Evolutionary conservation across 108 stramenopile genomes (phyloP).

Genomic region (Ochromonas danica): DNA sequence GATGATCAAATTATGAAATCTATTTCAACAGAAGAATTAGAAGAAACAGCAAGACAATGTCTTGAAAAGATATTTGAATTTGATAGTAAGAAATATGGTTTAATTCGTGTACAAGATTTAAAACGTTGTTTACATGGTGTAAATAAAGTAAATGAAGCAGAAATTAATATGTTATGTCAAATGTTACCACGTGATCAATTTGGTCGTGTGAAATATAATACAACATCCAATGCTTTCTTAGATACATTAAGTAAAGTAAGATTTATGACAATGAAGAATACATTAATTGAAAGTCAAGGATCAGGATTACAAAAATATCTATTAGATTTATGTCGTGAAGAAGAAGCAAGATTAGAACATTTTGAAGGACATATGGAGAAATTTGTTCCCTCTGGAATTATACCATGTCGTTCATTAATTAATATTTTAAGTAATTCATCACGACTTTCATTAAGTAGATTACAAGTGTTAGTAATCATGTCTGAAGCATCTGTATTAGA

Average conservation of each 20-base stretch:
- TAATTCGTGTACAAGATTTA: not conserved
- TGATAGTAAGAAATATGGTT: constrained; percentile 1
- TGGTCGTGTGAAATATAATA: constrained; percentile 42
- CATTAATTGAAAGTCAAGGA: constrained; percentile 47
- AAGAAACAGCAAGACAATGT: not conserved
- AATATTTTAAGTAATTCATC: constrained; percentile 40
- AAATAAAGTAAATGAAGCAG: not conserved
- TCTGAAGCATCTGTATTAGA: constrained; percentile 49
- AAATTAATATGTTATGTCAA: constrained; percentile 29
- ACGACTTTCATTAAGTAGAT: constrained; percentile 44
- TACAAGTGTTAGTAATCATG: constrained; percentile 54
- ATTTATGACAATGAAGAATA: constrained; percentile 48
- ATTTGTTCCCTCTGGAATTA: constrained; percentile 45
- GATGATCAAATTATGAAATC: constrained; percentile 40
- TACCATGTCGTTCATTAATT: constrained; percentile 45
- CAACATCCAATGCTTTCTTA: constrained; percentile 2
- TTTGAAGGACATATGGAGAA: constrained; percentile 35
- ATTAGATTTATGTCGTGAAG: constrained; percentile 53
- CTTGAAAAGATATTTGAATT: not conserved
- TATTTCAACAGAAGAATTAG: not conserved
- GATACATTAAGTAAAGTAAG: constrained; percentile 44
- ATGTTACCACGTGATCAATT: constrained; percentile 45
- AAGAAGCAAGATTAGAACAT: constrained; percentile 36
- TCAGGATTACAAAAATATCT: constrained; percentile 51
- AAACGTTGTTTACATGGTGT: not conserved